phyloP scores from a whole-genome alignment of 1,284 basidiomycete genomes.

The Heterobasidion occidentale region DNA sequence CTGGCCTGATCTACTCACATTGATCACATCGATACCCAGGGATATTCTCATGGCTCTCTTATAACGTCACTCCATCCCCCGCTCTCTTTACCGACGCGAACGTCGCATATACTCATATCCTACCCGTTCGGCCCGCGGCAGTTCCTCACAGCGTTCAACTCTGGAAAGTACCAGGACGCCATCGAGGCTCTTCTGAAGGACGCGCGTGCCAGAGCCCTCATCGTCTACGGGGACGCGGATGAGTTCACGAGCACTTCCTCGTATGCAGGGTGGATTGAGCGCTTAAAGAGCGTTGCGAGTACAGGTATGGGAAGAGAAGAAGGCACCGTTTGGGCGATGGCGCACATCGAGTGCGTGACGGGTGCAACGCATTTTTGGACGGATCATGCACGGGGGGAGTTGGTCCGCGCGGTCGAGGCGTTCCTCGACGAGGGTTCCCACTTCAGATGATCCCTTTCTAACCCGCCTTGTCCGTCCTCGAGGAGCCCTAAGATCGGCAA shows the following conservation, averaged over 20 bases:
- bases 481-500: too few species aligned
- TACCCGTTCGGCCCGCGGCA: slow-evolving; percentile 68
- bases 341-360: slow-evolving; percentile 25
- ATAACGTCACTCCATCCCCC: slow-evolving; percentile 57
- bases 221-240: slow-evolving; percentile 63
- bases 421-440: slow-evolving; percentile 7
- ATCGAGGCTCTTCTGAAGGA: slow-evolving; percentile 41
- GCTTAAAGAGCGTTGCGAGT: slow-evolving; percentile 20
- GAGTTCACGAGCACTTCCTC: slow-evolving; percentile 56
- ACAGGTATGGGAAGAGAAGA: neutral
- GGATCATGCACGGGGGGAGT: slow-evolving; percentile 1
- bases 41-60: slow-evolving; percentile 76
- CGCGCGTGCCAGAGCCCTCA: slow-evolving; percentile 41
- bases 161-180: slow-evolving; percentile 40
- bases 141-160: slow-evolving; percentile 62
- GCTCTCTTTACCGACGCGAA: slow-evolving; percentile 36
- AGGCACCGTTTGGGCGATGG: slow-evolving; percentile 5
- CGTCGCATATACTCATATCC: slow-evolving; percentile 64
- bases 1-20: neutral
- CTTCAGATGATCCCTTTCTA: neutral
- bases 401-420: slow-evolving; percentile 13
- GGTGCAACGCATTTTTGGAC: slow-evolving; percentile 43
- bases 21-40: slow-evolving; percentile 30
- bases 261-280: slow-evolving; percentile 49
- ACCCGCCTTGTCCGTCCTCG: too few species aligned